phyloP scores from a whole-genome alignment of 148 eudicot genomes.

The Spergularia marina region DNA sequence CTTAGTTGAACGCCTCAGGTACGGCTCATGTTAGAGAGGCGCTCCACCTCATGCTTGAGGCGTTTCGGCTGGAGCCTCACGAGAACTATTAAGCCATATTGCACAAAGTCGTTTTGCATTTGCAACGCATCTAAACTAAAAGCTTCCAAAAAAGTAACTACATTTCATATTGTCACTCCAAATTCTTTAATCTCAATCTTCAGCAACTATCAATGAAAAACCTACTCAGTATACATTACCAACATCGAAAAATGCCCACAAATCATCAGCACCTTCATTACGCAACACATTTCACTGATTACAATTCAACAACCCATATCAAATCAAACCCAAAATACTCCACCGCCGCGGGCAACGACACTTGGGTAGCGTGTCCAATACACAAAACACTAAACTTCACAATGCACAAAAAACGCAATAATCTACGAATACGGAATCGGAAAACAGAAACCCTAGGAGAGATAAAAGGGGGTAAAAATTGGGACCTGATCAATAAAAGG shows the following conservation, averaged over 20 bases:
- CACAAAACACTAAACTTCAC: background rate
- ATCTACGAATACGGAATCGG: background rate
- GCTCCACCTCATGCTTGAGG: too few species aligned
- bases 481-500: slow-evolving; percentile 73
- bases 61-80: too few species aligned
- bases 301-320: too few species aligned
- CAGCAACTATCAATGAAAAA: background rate
- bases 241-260: background rate
- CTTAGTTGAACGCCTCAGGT: too few species aligned
- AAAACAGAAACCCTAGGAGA: slow-evolving; percentile 24
- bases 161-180: background rate
- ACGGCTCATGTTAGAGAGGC: too few species aligned
- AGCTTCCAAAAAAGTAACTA: background rate
- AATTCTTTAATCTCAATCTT: background rate
- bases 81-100: background rate
- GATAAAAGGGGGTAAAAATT: background rate
- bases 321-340: too few species aligned
- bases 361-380: too few species aligned
- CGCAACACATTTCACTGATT: background rate
- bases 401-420: background rate
- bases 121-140: background rate
- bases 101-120: background rate
- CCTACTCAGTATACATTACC: background rate
- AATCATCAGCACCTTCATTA: background rate
- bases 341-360: too few species aligned